These are phyloP conservation scores for Thermothielavioides terrestris DNA, from an alignment of 495 filamentous ascomycete genomes.

Conservation along the genomic window DNA sequence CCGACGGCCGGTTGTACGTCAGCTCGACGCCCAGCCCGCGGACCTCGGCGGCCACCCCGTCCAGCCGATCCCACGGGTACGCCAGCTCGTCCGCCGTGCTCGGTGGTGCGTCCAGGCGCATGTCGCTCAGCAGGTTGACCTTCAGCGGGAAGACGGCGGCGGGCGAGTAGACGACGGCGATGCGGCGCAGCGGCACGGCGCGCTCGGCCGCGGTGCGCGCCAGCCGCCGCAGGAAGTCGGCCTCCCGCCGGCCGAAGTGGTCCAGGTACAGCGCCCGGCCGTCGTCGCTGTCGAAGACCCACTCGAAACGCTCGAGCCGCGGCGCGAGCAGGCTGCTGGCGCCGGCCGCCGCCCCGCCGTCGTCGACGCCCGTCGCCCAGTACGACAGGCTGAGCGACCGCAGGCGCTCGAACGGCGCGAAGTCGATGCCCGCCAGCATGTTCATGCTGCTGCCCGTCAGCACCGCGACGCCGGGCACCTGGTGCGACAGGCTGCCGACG, in stretches of 20 bases:
- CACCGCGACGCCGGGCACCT: no score
- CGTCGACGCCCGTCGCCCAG: background rate
- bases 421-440: background rate
- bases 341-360: background rate
- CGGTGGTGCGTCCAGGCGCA: no score
- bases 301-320: background rate
- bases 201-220: background rate
- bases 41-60: background rate
- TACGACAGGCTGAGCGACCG: background rate
- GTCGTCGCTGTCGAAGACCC: background rate
- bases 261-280: background rate
- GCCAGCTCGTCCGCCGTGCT: no score
- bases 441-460: no score
- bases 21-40: background rate
- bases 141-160: no score
- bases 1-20: background rate
- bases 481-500: background rate
- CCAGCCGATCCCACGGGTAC: background rate
- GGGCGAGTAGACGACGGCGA: background rate
- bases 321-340: background rate
- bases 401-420: background rate
- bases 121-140: no score
- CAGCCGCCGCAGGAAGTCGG: background rate
- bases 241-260: background rate
- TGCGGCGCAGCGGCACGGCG: background rate